Evolutionary conservation across 805 yeast genomes (phyloP), one percentile per base, ranked within the genome.

Genomic region (Limtongia smithiae): DNA sequence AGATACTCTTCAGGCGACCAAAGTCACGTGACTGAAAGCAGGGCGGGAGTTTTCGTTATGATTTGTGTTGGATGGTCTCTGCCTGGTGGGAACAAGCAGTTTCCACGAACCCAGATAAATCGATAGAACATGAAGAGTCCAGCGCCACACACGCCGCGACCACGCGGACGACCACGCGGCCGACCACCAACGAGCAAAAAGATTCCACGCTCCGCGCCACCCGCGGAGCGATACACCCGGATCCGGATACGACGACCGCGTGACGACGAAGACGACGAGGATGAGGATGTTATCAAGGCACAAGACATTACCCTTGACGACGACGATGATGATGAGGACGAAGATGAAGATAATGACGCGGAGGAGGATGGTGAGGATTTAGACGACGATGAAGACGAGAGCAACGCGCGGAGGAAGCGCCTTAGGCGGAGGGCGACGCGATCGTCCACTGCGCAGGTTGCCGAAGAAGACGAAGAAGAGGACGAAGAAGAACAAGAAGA

Each of bases 171-270:
- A 7, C 59, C 66, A 15, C 63, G 66, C 24, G 69, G 70, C 17
- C 44, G 68, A n/a, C 68, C 68, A 1, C 68, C 68, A n/a, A 66
- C 66, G 27, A 52, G 59, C 41, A 60, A 57, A 37, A 62, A 57
- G 51, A 25, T 55, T 24, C 55, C 60, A 3, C 53, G 57, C 6
- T 30, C 34, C 14, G 41, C 50, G n/a, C 50, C 56, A 7, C 46
- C 37, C 11, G 28, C 47, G 18, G 25, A 33, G 12, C 31, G 25
- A 36, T 15, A 38, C 27, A 42, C 40, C 17, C 46, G 52, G 6
- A 34, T 41, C n/a, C 48, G 52, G 3, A 41, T 44, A 20, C 52
- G 52, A 14, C 37, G 60, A 46, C 8, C 41, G 50, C 25, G 65
- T 41, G 42, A 48, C 22, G 55, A 32, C 20, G 61, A 48, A 12